Evolutionary conservation across 2,329 filamentous ascomycete species (phyloP), one percentile per base, ranked within the genome.

Genomic region (Lasiodiplodia gonubiensis): DNA sequence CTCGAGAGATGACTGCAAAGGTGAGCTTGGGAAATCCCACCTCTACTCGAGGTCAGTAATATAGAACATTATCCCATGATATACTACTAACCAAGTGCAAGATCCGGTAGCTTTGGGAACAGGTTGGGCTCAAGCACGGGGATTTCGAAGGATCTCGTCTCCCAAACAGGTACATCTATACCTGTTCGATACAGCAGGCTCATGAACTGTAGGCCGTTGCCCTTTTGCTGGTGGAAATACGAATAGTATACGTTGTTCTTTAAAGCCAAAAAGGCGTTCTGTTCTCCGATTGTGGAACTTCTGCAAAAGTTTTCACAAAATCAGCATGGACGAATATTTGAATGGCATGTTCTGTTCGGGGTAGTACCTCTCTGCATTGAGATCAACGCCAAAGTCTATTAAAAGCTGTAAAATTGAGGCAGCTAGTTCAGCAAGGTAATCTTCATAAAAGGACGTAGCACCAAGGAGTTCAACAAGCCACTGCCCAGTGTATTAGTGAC

Each of bases 51-150:
- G 7, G 16, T 53, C 14, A 53, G 51, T n/a, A 11, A 27, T 4
- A 12, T 2, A 4, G 1, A 21, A n/a, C 5, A 21, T 46, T 1
- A 21, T 4, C 1, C 1, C 10, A 11, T 3, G 5, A n/a, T 2
- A 3, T 7, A 6, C 2, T 3, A 21, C 42, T 10, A 10, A 46
- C 42, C 42, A 21, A 46, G 18, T 4, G 18, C 42, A 46, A 46
- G 7, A 46, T 21, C 42, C 1, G 42, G 42, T 4, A 46, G 3
- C 6, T 21, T 18, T 46, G 42, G 8, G 21, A 46, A 21, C 3
- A 46, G 7, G 18, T 0, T n/a, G 1, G 30, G 30, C 8, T 30
- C 30, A 3, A 30, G n/a, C n/a, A n/a, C n/a, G n/a, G n/a, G n/a
- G n/a, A n/a, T n/a, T n/a, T n/a, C n/a, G n/a, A n/a, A n/a, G n/a